phyloP scores from a whole-genome alignment of 2,329 filamentous ascomycete genomes.

The Furcasterigmium sp. region DNA sequence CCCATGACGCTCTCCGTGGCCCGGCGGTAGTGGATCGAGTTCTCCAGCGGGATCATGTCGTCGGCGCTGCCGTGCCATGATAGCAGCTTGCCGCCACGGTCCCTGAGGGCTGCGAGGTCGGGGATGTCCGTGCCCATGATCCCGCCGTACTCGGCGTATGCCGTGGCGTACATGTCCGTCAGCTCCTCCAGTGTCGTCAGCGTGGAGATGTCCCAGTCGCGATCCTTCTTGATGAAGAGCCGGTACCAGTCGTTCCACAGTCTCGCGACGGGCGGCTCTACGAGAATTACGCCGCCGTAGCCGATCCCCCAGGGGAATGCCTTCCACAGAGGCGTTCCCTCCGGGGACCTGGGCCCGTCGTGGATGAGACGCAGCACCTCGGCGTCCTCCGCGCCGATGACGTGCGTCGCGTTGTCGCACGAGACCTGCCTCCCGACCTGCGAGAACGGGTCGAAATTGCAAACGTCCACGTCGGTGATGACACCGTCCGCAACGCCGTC shows the following conservation, averaged over 20 bases:
- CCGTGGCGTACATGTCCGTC: slow-evolving; percentile 11
- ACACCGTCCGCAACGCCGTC: slow-evolving; percentile 10
- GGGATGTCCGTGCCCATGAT: slow-evolving; percentile 22
- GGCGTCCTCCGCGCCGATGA: neutral
- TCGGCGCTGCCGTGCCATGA: slow-evolving; percentile 35
- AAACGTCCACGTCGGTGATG: slow-evolving; percentile 8
- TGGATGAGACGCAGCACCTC: neutral
- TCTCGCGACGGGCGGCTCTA: neutral
- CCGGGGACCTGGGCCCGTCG: neutral
- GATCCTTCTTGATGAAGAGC: slow-evolving; percentile 18
- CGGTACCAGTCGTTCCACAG: slow-evolving; percentile 15
- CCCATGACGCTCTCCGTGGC: slow-evolving; percentile 29
- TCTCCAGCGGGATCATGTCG: slow-evolving; percentile 24
- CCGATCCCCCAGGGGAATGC: neutral
- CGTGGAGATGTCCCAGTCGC: slow-evolving; percentile 15
- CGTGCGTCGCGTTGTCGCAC: neutral
- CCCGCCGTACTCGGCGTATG: slow-evolving; percentile 10
- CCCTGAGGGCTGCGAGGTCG: slow-evolving; percentile 21
- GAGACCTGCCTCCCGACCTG: neutral
- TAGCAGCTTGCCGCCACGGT: slow-evolving; percentile 32
- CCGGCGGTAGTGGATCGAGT: slow-evolving; percentile 25
- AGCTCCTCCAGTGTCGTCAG: slow-evolving; percentile 2
- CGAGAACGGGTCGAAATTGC: slow-evolving; percentile 5
- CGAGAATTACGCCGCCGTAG: neutral
- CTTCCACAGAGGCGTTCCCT: neutral